phyloP scores from a whole-genome alignment of 73 alveolate species.

The Urostyla sp. region DNA sequence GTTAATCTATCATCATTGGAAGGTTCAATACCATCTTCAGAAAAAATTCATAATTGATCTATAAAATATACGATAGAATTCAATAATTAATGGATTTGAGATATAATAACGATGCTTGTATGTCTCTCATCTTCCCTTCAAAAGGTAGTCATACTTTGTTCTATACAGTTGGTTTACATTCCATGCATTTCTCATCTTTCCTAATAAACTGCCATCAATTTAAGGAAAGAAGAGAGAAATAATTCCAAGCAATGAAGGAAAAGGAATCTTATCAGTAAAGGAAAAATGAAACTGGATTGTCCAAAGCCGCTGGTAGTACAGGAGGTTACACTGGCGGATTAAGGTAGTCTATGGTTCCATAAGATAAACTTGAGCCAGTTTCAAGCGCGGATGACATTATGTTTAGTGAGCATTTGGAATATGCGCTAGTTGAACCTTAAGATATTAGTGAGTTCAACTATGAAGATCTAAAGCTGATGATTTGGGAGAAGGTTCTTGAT shows the following conservation, averaged over 20 bases:
- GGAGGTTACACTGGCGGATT: slow-evolving; percentile 41
- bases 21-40: slow-evolving; percentile 11
- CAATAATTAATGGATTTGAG: slow-evolving; percentile 53
- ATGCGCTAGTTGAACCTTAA: slow-evolving; percentile 32
- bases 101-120: slow-evolving; percentile 63
- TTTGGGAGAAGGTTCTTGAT: slow-evolving; percentile 43
- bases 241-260: slow-evolving; percentile 16
- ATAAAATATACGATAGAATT: slow-evolving; percentile 46
- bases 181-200: slow-evolving; percentile 59
- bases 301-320: slow-evolving; percentile 7
- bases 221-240: slow-evolving; percentile 40
- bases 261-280: neutral
- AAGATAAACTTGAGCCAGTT: slow-evolving; percentile 7
- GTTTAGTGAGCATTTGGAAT: slow-evolving; percentile 42
- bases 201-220: slow-evolving; percentile 39
- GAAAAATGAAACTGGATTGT: neutral
- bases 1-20: slow-evolving; percentile 28
- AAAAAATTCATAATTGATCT: too few species aligned
- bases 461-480: slow-evolving; percentile 9
- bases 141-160: slow-evolving; percentile 60
- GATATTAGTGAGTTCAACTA: neutral
- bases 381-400: slow-evolving; percentile 31
- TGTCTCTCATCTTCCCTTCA: slow-evolving; percentile 66
- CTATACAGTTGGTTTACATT: slow-evolving; percentile 58
- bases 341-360: slow-evolving; percentile 21